Conservation (phyloP, 768 basidiomycete genomes). For the Sarcomyxa edulis region DNA sequence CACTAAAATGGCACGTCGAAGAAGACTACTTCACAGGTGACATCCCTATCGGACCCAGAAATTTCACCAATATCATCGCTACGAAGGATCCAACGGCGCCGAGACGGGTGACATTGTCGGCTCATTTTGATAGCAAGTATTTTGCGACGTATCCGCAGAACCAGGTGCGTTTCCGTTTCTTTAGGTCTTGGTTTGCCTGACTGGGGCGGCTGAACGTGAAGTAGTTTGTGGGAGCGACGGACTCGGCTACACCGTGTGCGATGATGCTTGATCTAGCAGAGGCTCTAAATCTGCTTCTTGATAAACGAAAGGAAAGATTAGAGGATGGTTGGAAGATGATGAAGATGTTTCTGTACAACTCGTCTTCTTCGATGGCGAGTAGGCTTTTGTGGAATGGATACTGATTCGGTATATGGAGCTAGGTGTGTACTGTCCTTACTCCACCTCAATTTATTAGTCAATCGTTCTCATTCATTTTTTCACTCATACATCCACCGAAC, state of each 20-base stretch:
- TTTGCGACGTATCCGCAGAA: constrained; percentile 66
- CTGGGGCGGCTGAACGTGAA: no score
- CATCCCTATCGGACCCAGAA: constrained; percentile 78
- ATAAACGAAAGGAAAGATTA: constrained; percentile 49
- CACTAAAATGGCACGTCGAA: constrained; percentile 84
- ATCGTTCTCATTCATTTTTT: no score
- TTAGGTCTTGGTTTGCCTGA: no score
- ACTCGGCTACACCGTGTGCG: constrained; percentile 93
- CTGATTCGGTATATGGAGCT: constrained; percentile 94
- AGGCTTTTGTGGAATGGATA: constrained; percentile 87
- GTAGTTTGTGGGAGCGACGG: constrained; percentile 96
- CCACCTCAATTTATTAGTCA: no score
- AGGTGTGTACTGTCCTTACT: constrained; percentile 52
- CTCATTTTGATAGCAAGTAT: constrained; percentile 93
- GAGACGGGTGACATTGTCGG: constrained; percentile 79
- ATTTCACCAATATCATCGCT: constrained; percentile 89
- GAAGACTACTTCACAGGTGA: constrained; percentile 71
- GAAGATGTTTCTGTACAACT: constrained; percentile 83
- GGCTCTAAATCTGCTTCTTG: constrained; percentile 67
- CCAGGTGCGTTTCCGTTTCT: constrained; percentile 49
- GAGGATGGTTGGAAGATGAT: constrained; percentile 57
- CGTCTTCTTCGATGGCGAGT: constrained; percentile 97
- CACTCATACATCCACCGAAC: no score
- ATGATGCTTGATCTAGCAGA: constrained; percentile 92
- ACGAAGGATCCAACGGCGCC: constrained; percentile 89